Base-by-base conservation (phyloP, 2,329 filamentous ascomycete genomes). In the Aspergillus awamori region DNA sequence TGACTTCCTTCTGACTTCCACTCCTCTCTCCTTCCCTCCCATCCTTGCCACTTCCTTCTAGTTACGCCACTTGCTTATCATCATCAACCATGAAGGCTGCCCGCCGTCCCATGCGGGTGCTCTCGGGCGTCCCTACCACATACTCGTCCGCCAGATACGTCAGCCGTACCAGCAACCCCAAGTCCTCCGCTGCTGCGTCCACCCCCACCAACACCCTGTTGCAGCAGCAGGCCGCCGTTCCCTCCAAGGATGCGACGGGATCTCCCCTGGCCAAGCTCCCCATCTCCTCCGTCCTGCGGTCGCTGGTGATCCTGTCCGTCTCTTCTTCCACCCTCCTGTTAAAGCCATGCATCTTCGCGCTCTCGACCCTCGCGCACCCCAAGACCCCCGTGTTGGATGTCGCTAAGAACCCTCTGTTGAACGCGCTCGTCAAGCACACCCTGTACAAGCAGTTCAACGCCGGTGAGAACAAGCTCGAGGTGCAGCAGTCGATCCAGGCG, bases 261-360 rank as follows among this genome's bases (percentile, higher is more conserved):
- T 70, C 75, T 10, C 75, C 74, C 6, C 63, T 78, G 24, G 69
- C 74, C 13, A 73, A 75, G 30, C 70, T 79, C 8, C 75, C 75
- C 8, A 65, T 78, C 5, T 75, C 75, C 2, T 71, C 73, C 6
- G 71, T 77, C n/a, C 47, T 77, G 36, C 73, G 75, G 33, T 77
- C 75, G 15, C 58, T 77, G 48, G 60, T 77, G 47, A 72, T 77
- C 3, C 67, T 77, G 6, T 76, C 75, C 13, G 67, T 76, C 30
- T 77, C 75, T 0, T 77, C 75, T 5, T 76, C 75, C 1, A 41
- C 72, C 5, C 58, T 89, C 4, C 84, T 97, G 0, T 84, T 96
- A 7, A 81, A 83, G 11, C 89, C 91, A 1, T 94, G 89, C 43
- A 84, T 96, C 57, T 83, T 83, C 60, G 79, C 90, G 53, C 90